phyloP scores from a whole-genome alignment of 352 stramenopile species.

The Globisporangium parvum region DNA sequence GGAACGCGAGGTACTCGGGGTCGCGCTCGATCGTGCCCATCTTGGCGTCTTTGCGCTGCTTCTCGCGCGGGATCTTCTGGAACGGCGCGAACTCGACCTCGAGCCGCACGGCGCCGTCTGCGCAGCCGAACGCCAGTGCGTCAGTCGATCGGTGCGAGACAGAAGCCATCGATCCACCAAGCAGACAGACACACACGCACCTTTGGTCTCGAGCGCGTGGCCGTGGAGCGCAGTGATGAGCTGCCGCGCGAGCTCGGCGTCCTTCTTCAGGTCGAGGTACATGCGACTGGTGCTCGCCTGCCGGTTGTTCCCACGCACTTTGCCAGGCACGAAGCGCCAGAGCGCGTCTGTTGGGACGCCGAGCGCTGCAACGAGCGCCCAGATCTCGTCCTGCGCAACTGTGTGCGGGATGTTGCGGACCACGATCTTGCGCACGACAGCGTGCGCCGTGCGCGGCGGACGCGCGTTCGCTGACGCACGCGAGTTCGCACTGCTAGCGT shows the following conservation, averaged over 20 bases:
- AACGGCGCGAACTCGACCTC: slow-evolving; percentile 73
- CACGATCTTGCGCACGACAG: slow-evolving; percentile 59
- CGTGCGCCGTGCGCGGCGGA: slow-evolving; percentile 24
- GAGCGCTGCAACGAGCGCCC: slow-evolving; percentile 27
- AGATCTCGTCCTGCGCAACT: slow-evolving; percentile 30
- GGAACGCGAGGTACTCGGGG: slow-evolving; percentile 62
- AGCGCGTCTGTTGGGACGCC: slow-evolving; percentile 31
- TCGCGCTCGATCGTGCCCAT: slow-evolving; percentile 66
- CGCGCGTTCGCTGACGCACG: slow-evolving; percentile 9
- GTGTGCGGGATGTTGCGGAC: slow-evolving; percentile 59
- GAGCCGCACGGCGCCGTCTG: slow-evolving; percentile 17
- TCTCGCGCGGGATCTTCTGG: slow-evolving; percentile 78
- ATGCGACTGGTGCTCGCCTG: slow-evolving; percentile 35
- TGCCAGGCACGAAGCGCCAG: slow-evolving; percentile 64
- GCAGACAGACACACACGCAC: slow-evolving; percentile 11
- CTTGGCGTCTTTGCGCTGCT: slow-evolving; percentile 76
- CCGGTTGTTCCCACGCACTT: slow-evolving; percentile 50
- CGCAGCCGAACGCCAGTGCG: neutral
- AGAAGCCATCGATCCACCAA: neutral
- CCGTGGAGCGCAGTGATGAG: slow-evolving; percentile 54
- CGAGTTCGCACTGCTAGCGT: slow-evolving; percentile 6
- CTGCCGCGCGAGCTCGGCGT: slow-evolving; percentile 35
- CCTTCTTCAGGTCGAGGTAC: slow-evolving; percentile 75
- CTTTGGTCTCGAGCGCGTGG: slow-evolving; percentile 32
- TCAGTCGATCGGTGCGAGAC: no score